These are phyloP conservation scores for Spiraea crenata DNA, from an alignment of 331 rosid genomes.

Conservation along the genomic window DNA sequence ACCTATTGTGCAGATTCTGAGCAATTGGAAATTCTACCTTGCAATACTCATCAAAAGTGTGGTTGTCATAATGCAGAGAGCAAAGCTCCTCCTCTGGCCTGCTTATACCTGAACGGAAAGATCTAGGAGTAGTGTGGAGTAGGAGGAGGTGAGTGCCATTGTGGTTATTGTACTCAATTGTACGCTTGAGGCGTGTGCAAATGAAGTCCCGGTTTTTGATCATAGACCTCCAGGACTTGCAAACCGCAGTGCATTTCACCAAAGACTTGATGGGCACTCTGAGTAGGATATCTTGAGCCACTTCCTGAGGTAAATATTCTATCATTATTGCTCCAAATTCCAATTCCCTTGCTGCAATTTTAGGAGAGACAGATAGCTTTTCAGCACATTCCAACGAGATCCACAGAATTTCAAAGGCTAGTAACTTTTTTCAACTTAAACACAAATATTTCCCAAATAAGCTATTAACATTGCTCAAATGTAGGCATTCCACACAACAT, in stretches of 20 bases:
- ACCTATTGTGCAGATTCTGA: not conserved
- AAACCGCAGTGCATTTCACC: constrained; percentile 18
- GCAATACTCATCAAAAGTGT: not conserved
- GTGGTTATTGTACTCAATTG: not conserved
- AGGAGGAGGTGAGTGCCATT: not conserved
- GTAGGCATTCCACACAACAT: no score
- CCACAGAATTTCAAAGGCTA: no score
- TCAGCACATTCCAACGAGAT: no score
- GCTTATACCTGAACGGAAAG: no score
- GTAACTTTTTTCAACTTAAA: no score
- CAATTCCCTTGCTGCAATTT: not conserved
- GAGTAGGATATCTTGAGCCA: constrained; percentile 16
- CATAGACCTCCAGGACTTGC: constrained; percentile 28
- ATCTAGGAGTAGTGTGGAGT: not conserved
- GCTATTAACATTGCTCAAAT: no score
- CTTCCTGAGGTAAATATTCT: constrained; percentile 17
- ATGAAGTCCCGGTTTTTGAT: constrained; percentile 24
- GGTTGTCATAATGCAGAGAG: constrained; percentile 10
- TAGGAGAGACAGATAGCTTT: no score
- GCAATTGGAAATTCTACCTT: constrained; percentile 9
- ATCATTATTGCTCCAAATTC: not conserved
- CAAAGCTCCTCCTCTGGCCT: not conserved
- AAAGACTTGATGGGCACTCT: constrained; percentile 21
- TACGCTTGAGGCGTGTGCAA: constrained; percentile 2
- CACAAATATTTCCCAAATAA: no score